Conservation (phyloP, 768 basidiomycete genomes). For the Harrya chromipes region DNA sequence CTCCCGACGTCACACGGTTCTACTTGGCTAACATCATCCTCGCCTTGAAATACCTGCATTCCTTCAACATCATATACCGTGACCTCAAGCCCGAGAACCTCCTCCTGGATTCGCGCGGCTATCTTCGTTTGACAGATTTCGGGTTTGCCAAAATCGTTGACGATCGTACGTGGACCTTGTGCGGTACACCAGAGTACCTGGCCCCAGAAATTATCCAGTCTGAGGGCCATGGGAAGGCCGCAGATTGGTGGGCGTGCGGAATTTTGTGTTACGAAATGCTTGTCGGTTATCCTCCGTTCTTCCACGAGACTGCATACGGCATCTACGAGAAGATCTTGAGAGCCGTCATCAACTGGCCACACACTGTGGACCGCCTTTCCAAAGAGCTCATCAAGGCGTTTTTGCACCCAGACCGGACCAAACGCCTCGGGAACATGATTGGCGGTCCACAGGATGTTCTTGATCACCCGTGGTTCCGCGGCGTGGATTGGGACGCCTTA, state of each 20-base stretch:
- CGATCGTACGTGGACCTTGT: conserved; percentile 97
- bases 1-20: conserved; percentile 96
- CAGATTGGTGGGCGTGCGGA: conserved; percentile 99
- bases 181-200: conserved; percentile 94
- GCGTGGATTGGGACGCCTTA: conserved; percentile 89
- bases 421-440: conserved; percentile 89
- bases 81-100: conserved; percentile 99
- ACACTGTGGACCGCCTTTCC: conserved; percentile 83
- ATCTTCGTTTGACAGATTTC: conserved; percentile 94
- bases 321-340: conserved; percentile 97
- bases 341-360: conserved; percentile 89
- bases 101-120: conserved; percentile 90
- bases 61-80: conserved; percentile 96
- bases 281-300: conserved; percentile 98
- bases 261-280: conserved; percentile 98
- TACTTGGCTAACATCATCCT: conserved; percentile 96
- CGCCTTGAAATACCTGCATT: conserved; percentile 91
- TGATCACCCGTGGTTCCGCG: conserved; percentile 92
- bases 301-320: conserved; percentile 95
- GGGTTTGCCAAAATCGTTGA: conserved; percentile 98
- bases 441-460: conserved; percentile 91
- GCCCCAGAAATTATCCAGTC: conserved; percentile 98
- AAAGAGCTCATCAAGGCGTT: conserved; percentile 86
- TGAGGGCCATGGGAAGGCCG: conserved; percentile 96
- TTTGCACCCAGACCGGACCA: conserved; percentile 86